phyloP scores from a whole-genome alignment of 2,329 filamentous ascomycete genomes.

The Pyrenochaeta sp. region DNA sequence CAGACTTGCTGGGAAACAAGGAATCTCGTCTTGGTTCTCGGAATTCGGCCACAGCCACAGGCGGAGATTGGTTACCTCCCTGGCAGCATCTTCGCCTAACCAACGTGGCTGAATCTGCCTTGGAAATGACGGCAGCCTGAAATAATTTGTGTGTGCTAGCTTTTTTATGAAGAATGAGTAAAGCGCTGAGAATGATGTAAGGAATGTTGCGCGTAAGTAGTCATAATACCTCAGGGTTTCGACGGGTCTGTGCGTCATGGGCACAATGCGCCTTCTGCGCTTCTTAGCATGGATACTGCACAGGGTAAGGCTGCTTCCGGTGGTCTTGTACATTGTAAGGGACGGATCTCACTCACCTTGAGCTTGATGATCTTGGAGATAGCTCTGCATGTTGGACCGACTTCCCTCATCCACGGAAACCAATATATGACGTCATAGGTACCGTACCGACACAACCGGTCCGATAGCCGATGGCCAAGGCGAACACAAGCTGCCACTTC shows the following conservation, averaged over 20 bases:
- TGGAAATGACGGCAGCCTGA: not conserved
- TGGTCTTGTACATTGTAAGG: too few relatives aligned
- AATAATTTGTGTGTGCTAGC: not conserved
- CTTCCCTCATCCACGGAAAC: too few relatives aligned
- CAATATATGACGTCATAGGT: too few relatives aligned
- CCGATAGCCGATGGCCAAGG: not conserved
- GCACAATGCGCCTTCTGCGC: too few relatives aligned
- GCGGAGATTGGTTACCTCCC: not conserved
- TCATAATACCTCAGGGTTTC: too few relatives aligned
- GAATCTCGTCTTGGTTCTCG: conserved; percentile 4
- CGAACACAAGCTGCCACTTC: not conserved
- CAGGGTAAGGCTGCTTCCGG: too few relatives aligned
- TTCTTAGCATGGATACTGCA: too few relatives aligned
- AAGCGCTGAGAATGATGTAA: not conserved
- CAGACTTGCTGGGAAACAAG: conserved; percentile 1
- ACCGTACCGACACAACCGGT: not conserved
- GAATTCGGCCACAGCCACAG: conserved; percentile 2
- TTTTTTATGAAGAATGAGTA: not conserved
- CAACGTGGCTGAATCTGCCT: not conserved
- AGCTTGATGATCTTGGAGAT: too few relatives aligned
- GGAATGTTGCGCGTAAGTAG: not conserved
- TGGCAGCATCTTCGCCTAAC: not conserved
- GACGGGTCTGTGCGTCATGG: too few relatives aligned
- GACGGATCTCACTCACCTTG: too few relatives aligned
- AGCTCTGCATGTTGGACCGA: too few relatives aligned